Base-by-base conservation (phyloP, 306 rosid genomes). In the Vicia sativa region DNA sequence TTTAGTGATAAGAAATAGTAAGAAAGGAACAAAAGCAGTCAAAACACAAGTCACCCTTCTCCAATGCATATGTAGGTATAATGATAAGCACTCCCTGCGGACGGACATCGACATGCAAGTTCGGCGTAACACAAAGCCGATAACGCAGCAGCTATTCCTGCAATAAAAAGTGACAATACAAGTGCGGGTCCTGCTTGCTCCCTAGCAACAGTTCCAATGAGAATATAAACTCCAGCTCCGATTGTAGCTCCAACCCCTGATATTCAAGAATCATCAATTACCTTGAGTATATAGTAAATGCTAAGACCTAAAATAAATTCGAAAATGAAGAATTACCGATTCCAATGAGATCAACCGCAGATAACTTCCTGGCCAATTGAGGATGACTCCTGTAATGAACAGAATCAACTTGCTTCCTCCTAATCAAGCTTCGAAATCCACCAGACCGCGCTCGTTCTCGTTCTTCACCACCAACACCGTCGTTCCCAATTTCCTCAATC, bases 181-280 rank as follows among this genome's bases (percentile, higher is more conserved):
- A 92, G 86, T 46, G 98, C 90, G 11, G 96, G 93, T 76, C 98
- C 98, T 2, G 98, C 70, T 74, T 90, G 84, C 81, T 90, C 96
- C 73, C 96, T 90, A 18, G 96, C 98, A 73, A 92, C 96, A 23
- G 96, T 92, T 80, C 98, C 98, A 58, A 92, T 87, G 25, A 92
- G 98, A 84, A 92, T 92, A 79, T 92, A 92, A 16, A 92, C 98
- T 73, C 98, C 98, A 59, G 98, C 98, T 77, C 98, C 98, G 18
- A 92, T 86, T 38, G 98, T 90, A 23, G 96, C 81, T 54, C 98
- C 98, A 76, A 84, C 96, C 55, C 98, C 98, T 89, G 75, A 69
- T 60, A 66, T 67, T 70, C 65, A 78, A 74, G 52, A 70, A 73
- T 37, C 23, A 14, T 60, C 53, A 71, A 18, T 62, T 31, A 71